A percentile compares a stretch with the other conserved stretches of the same genome.
Evolutionary conservation across 352 stramenopile species (phyloP).

Genomic region (Phytophthora sansomeana): DNA sequence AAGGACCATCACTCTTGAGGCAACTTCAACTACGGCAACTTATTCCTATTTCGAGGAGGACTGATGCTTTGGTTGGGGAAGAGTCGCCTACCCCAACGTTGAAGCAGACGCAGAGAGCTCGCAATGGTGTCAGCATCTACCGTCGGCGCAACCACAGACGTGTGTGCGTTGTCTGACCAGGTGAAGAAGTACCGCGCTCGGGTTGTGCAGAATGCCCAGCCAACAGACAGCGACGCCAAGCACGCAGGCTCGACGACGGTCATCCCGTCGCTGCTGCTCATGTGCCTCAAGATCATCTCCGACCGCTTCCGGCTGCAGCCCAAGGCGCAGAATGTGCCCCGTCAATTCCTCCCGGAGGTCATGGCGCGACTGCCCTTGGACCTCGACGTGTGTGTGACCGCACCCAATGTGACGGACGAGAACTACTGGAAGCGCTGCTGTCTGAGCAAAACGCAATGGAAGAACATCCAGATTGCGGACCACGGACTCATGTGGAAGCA

Average conservation of each 20-base stretch:
- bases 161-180: constrained; percentile 81
- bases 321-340: constrained; percentile 76
- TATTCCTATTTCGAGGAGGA: constrained; percentile 17
- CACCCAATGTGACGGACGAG: constrained; percentile 91
- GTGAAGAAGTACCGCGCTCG: constrained; percentile 86
- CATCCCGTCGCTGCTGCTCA: constrained; percentile 67
- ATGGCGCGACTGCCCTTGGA: constrained; percentile 83
- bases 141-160: constrained; percentile 68
- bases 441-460: constrained; percentile 85
- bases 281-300: constrained; percentile 86
- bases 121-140: constrained; percentile 66
- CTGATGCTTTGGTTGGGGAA: constrained; percentile 8
- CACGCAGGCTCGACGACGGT: constrained; percentile 3
- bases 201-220: constrained; percentile 45
- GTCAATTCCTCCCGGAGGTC: constrained; percentile 85
- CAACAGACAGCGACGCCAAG: constrained; percentile 34
- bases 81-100: constrained; percentile 12
- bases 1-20: constrained; percentile 48
- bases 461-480: constrained; percentile 90
- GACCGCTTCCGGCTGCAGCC: constrained; percentile 73
- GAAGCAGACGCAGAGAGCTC: not conserved
- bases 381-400: constrained; percentile 81
- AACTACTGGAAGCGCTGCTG: constrained; percentile 95
- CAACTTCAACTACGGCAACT: constrained; percentile 16
- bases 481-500: constrained; percentile 96